Evolutionary conservation across 2,329 filamentous ascomycete genomes (phyloP).

Genomic region (Penicillium sp.): DNA sequence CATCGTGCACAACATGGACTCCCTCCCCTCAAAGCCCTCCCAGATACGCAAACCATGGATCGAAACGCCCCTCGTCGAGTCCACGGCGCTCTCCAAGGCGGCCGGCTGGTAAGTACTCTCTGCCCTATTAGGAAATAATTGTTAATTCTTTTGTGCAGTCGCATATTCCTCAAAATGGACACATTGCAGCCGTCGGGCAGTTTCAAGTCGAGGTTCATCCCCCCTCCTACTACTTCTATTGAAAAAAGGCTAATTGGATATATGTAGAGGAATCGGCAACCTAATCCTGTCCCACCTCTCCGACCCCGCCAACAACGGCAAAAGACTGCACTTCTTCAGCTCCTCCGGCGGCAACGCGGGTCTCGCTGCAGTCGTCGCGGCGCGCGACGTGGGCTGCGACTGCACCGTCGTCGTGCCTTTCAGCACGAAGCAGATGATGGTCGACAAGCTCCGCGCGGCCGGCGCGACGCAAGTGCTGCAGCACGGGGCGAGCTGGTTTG

Average conservation of each 20-base stretch:
- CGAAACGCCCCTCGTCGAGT: constrained; percentile 38
- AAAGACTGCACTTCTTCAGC: constrained; percentile 65
- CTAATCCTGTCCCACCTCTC: constrained; percentile 27
- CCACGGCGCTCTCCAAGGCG: constrained; percentile 29
- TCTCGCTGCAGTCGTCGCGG: constrained; percentile 70
- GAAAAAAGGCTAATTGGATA: not conserved
- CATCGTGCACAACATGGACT: not conserved
- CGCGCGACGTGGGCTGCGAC: constrained; percentile 57
- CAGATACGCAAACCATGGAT: constrained; percentile 32
- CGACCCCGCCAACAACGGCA: constrained; percentile 22
- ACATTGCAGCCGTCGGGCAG: constrained; percentile 75
- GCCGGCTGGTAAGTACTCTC: constrained; percentile 33
- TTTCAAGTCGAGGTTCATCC: constrained; percentile 64
- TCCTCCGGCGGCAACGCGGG: constrained; percentile 79
- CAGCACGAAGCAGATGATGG: constrained; percentile 62
- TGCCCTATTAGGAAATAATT: not conserved
- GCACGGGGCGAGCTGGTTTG: constrained; percentile 62
- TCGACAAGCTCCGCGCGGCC: constrained; percentile 61
- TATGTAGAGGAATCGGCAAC: constrained; percentile 33
- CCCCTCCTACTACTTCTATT: not conserved
- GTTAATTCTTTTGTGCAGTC: constrained; percentile 39
- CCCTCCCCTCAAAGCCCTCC: not conserved
- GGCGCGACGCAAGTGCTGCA: constrained; percentile 63
- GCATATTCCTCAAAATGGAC: constrained; percentile 78
- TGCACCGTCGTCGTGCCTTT: constrained; percentile 70